A percentile compares a stretch with the other conserved stretches of the same genome.
These are phyloP conservation scores for Citropsis articulata DNA, from an alignment of 345 rosid genomes.

Conservation along the genomic window DNA sequence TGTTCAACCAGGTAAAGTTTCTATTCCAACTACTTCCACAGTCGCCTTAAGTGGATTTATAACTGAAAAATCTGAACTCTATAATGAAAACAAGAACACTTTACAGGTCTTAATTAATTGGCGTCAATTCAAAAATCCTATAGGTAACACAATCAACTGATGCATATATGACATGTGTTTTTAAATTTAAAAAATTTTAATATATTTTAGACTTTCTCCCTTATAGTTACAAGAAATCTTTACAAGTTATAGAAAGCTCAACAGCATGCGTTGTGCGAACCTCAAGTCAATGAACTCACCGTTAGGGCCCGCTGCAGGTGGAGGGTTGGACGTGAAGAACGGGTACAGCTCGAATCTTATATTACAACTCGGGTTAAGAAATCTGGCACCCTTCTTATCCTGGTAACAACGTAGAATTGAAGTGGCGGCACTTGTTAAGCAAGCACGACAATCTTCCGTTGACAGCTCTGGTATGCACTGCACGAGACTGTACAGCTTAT, in stretches of 20 bases:
- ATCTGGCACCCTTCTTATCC: conserved; percentile 3
- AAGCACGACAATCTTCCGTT: neutral
- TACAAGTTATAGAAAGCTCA: no score
- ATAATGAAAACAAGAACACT: no score
- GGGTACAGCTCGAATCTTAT: conserved; percentile 19
- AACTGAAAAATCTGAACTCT: neutral
- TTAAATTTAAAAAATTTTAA: no score
- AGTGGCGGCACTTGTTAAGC: neutral
- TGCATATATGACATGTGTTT: no score
- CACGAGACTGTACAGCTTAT: conserved; percentile 5
- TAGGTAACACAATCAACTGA: no score
- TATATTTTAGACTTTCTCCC: no score
- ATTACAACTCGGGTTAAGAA: conserved; percentile 21
- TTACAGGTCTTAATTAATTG: no score
- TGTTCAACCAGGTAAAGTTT: neutral
- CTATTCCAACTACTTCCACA: neutral
- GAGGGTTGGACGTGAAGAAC: neutral
- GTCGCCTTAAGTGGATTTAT: neutral
- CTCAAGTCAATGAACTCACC: neutral
- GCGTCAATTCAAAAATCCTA: no score
- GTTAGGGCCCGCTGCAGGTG: neutral
- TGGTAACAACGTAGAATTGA: neutral
- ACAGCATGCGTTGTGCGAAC: no score
- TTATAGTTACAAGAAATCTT: no score
- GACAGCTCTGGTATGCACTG: conserved; percentile 28